phyloP scores from a whole-genome alignment of 1,139 yeast genomes.

The Kazachstania sp. region DNA sequence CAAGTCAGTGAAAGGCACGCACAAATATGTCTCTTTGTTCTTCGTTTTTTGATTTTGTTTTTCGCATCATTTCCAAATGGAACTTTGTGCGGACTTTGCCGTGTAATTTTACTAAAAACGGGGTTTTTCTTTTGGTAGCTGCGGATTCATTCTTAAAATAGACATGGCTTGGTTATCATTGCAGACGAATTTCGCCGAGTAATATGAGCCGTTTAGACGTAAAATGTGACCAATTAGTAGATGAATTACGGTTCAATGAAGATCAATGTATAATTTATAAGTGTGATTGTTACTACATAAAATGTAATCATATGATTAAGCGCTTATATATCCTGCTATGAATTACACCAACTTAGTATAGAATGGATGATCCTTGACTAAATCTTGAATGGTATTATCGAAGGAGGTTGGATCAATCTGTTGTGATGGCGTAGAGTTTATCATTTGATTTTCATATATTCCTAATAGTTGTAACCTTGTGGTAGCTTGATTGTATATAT shows the following conservation, averaged over 20 bases:
- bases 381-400: background rate
- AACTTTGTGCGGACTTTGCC: too few relatives aligned
- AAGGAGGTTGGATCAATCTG: background rate
- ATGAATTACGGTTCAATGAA: too few relatives aligned
- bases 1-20: too few relatives aligned
- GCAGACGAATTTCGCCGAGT: background rate
- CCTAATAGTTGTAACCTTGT: background rate
- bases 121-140: background rate
- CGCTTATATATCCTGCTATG: background rate
- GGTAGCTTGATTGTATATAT: conserved; percentile 21
- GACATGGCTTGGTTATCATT: conserved; percentile 10
- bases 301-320: too few relatives aligned
- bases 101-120: background rate
- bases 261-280: too few relatives aligned
- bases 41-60: too few relatives aligned
- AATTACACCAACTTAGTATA: background rate
- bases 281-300: too few relatives aligned
- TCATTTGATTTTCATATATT: background rate
- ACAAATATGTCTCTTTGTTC: too few relatives aligned
- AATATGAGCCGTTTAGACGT: background rate
- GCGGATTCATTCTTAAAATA: background rate
- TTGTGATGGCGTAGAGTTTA: background rate
- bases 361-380: conserved; percentile 6
- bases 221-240: background rate
- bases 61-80: too few relatives aligned